Percentiles rank a stretch among this genome's conserved stretches.
Evolutionary conservation across 805 yeast species (phyloP).

Genomic region (Kuraishia piskuri): DNA sequence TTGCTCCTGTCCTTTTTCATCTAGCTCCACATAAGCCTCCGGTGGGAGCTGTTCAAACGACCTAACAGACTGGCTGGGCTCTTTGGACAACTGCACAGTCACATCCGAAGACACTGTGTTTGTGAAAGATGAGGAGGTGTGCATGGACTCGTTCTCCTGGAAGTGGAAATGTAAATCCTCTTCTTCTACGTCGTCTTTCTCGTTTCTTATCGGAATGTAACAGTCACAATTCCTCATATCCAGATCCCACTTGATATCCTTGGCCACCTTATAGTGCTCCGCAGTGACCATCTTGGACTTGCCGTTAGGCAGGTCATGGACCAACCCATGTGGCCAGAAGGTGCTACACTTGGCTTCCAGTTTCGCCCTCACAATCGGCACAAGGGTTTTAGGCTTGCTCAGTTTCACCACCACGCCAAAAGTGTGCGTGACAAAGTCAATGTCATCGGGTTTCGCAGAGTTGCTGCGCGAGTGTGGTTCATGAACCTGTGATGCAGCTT

Average conservation of each 20-base stretch:
- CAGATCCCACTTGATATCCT: constrained; percentile 33
- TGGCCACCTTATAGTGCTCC: constrained; percentile 32
- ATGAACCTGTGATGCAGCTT: not conserved
- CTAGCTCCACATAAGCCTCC: constrained; percentile 9
- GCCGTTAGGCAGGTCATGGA: constrained; percentile 28
- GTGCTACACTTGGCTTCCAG: constrained; percentile 34
- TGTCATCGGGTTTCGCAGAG: not conserved
- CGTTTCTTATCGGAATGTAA: constrained; percentile 22
- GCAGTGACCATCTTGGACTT: constrained; percentile 30
- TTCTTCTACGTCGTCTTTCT: not conserved
- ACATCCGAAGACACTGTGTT: constrained; percentile 5
- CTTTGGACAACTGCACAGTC: constrained; percentile 12
- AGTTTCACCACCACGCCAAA: constrained; percentile 43
- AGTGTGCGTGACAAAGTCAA: constrained; percentile 28
- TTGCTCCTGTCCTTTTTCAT: not conserved
- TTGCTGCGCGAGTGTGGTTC: not conserved
- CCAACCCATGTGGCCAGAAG: constrained; percentile 31
- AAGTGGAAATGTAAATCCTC: constrained; percentile 3
- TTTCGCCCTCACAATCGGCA: constrained; percentile 27
- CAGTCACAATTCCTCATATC: constrained; percentile 30
- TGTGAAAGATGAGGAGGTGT: constrained; percentile 6
- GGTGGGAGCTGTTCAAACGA: constrained; percentile 15
- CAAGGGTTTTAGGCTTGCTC: constrained; percentile 27
- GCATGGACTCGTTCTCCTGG: constrained; percentile 4
- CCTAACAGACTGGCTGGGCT: constrained; percentile 18